Evolutionary conservation across 257 asterid species (phyloP), one percentile per base, ranked within the genome.

Genomic region (Orobanche coerulescens): DNA sequence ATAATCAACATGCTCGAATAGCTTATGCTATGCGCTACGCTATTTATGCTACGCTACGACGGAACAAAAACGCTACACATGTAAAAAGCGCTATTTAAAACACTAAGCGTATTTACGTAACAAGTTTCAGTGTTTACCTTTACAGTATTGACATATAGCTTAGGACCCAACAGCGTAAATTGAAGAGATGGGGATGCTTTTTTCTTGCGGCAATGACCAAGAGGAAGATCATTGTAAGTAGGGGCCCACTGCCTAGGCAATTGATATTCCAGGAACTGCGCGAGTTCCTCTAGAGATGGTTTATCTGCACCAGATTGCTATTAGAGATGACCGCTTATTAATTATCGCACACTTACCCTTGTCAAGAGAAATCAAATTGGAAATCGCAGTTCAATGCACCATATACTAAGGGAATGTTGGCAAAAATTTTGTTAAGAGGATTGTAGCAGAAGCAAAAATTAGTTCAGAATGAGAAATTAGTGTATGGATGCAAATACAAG

Each of bases 231-330:
- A 44, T 73, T 71, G 66, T 73, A 88, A 14, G 93, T 90, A 7
- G 98, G 98, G 5, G 98, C 95, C 96, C 98, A 92, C 62, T 86
- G 96, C 46, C 95, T 86, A 55, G 94, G 95, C 77, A 88, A 58
- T 61, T 88, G 96, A 67, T 88, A 86, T 69, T 88, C 98, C 24
- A 92, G 76, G 71, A 92, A 92, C 63, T 92, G 96, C 18, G 79
- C 62, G 55, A 92, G 94, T 65, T 92, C 96, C 81, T 92, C 98
- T 52, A 79, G 74, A 6, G 94, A 94, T 3, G 98, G 98, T 67
- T 88, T 92, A 75, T 86, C 98, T 92, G 87, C 77, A 71, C 53
- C 16, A 18, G 15, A 61, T 23, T 16, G 40, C 6, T 25, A 66
- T 70, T 58, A 79, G 72, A 58, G 23, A 64, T 36, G 46, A 42